Percentiles rank a stretch among this genome's conserved stretches.
phyloP scores from a whole-genome alignment of 1,139 yeast genomes.

The Pichia sp. region DNA sequence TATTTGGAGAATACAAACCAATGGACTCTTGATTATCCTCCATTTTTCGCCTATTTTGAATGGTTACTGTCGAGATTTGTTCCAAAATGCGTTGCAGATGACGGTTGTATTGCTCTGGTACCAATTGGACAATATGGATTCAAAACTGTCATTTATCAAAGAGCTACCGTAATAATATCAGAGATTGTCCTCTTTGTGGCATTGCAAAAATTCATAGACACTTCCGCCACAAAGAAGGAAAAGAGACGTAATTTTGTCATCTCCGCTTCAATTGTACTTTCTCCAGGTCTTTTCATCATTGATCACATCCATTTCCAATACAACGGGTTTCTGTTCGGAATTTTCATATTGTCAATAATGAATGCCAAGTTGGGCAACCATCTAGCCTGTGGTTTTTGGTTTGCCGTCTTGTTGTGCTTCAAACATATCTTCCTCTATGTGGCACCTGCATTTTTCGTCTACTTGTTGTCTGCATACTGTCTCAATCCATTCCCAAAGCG shows the following conservation, averaged over 20 bases:
- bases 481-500: slow-evolving; percentile 32
- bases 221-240: slow-evolving; percentile 32
- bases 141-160: slow-evolving; percentile 76
- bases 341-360: slow-evolving; percentile 65
- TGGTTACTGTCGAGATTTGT: slow-evolving; percentile 68
- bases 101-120: slow-evolving; percentile 74
- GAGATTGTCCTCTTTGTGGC: slow-evolving; percentile 68
- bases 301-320: slow-evolving; percentile 96
- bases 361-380: slow-evolving; percentile 56
- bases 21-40: slow-evolving; percentile 98
- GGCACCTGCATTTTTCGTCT: slow-evolving; percentile 91
- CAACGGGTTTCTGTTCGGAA: slow-evolving; percentile 88
- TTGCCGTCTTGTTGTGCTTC: slow-evolving; percentile 76
- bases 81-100: slow-evolving; percentile 54
- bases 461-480: slow-evolving; percentile 65
- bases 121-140: slow-evolving; percentile 58
- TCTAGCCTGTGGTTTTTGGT: slow-evolving; percentile 63
- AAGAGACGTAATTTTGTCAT: slow-evolving; percentile 59
- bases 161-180: slow-evolving; percentile 70
- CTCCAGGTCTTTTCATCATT: slow-evolving; percentile 83
- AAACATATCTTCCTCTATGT: slow-evolving; percentile 89
- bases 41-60: slow-evolving; percentile 94
- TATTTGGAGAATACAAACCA: slow-evolving; percentile 76
- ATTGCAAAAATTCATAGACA: slow-evolving; percentile 63
- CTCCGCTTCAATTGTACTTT: slow-evolving; percentile 74